Base-by-base conservation (phyloP, 306 rosid genomes). In the Corylus heterophylla region DNA sequence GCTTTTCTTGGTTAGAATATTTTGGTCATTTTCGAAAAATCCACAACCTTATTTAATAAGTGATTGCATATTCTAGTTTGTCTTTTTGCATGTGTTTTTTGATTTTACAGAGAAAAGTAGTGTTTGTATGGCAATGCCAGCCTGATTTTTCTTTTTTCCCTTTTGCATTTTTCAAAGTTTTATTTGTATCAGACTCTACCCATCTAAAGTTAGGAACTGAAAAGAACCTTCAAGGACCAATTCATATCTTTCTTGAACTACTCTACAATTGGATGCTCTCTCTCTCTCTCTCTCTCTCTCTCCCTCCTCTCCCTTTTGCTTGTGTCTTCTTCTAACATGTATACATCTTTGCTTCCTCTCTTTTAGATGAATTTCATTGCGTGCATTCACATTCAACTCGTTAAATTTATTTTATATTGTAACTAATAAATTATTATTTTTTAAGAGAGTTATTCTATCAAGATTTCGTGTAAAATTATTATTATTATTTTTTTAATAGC, bases 1-100 rank as follows among this genome's bases (percentile, higher is more conserved):
- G 84, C 85, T 88, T 86, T 80, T 76, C 29, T 80, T 81, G 86
- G 83, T 81, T 73, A 83, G 82, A 81, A 79, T 76, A 58, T 75
- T 82, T 81, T 83, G 84, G 75, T 78, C 86, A 86, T 75, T 77
- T 89, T 82, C 87, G 87, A 90, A 80, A 86, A 80, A 82, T 86
- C 89, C 89, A 84, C 52, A 10, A 4, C 14, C 20, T 78, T 78
- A 64, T 82, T 39, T 39, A 74, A 29, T 31, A 31, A 70, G 80
- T 80, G 78, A 78, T 86, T 80, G 80, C 74, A 75, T 77, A 54
- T 85, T 81, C 76, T 59, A 45, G 51, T 83, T 81, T 82, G 82
- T 84, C 85, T 45, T 79, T 71, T 78, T 83, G 35, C 35, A 31
- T 31, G 35, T 31, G 37, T 62, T 7, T 74, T 74, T 31, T 52